These are phyloP conservation scores for Solanum virginianum DNA, from an alignment of 257 asterid genomes.

Conservation along the genomic window DNA sequence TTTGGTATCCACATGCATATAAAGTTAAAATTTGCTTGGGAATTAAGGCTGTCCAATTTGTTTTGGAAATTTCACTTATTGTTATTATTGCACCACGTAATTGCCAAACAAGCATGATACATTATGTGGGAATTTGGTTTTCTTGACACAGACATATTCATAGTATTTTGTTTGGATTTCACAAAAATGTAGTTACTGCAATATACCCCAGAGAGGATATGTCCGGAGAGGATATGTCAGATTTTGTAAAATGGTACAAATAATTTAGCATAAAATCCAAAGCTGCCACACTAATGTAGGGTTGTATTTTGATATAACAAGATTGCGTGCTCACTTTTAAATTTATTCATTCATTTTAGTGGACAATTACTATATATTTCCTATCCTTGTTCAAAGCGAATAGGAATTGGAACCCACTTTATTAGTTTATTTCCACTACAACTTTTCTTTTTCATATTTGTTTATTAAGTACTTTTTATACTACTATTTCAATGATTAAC, in stretches of 20 bases:
- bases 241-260: background rate
- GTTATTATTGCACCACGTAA: background rate
- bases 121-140: background rate
- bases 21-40: background rate
- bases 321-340: background rate
- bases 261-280: background rate
- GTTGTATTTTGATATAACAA: background rate
- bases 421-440: background rate
- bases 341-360: background rate
- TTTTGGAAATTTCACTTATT: background rate
- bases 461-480: no score
- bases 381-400: background rate
- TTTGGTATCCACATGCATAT: background rate
- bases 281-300: background rate
- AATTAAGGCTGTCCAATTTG: background rate
- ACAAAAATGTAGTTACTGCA: background rate
- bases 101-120: background rate
- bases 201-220: background rate
- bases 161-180: background rate
- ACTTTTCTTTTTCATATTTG: background rate
- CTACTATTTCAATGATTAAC: no score
- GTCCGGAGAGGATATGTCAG: background rate
- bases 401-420: background rate
- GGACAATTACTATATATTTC: background rate
- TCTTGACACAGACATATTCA: background rate